Conservation (phyloP, 257 asterid genomes). For the Solanum dulcamara region DNA sequence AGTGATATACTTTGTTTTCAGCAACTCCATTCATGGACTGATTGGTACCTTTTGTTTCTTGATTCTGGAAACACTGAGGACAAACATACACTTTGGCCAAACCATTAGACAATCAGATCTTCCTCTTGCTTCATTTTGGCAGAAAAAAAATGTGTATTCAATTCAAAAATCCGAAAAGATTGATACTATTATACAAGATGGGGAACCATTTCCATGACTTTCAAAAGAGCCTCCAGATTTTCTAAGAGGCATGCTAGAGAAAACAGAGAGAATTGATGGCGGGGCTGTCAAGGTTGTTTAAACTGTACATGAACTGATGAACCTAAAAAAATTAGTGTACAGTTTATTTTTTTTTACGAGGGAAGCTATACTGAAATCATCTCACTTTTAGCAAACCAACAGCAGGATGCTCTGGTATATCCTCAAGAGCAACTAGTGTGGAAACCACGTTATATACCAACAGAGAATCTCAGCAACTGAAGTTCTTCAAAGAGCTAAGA, state of each 20-base stretch:
- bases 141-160: not conserved
- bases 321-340: conserved; percentile 10
- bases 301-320: conserved; percentile 47
- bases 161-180: not conserved
- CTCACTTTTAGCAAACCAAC: not conserved
- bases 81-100: not conserved
- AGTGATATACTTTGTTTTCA: not conserved
- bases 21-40: not conserved
- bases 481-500: not conserved
- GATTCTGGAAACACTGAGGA: not conserved
- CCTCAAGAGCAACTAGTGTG: not conserved
- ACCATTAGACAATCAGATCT: not conserved
- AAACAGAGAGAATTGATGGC: not conserved
- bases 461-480: not conserved
- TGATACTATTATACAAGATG: conserved; percentile 11
- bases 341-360: conserved; percentile 21
- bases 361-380: conserved; percentile 10
- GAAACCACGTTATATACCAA: not conserved
- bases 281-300: not conserved
- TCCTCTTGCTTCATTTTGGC: not conserved
- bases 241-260: not conserved
- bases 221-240: not conserved
- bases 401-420: not conserved
- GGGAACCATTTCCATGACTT: not conserved
- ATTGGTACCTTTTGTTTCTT: not conserved